A percentile compares a stretch with the other conserved stretches of the same genome.
Conservation (phyloP, 805 yeast species). For the Wickerhamomyces xylosicus region DNA sequence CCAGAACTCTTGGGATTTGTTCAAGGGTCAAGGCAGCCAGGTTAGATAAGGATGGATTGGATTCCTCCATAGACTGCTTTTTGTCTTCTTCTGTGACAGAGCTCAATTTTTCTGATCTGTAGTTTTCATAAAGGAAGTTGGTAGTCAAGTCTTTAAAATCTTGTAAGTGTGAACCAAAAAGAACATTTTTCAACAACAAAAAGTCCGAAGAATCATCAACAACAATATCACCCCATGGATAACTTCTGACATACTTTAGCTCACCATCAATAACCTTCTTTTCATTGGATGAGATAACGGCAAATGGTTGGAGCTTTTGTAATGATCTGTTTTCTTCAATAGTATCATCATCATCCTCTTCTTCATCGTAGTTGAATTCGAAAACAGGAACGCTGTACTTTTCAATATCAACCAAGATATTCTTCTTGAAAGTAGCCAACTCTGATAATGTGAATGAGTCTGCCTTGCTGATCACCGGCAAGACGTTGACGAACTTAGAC, state of each 20-base stretch:
- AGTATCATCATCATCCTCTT: conserved; percentile 61
- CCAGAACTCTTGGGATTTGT: background rate
- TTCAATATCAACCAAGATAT: conserved; percentile 52
- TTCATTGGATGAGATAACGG: conserved; percentile 57
- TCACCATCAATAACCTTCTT: conserved; percentile 41
- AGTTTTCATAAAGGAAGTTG: conserved; percentile 64
- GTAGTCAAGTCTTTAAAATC: conserved; percentile 77
- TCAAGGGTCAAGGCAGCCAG: conserved; percentile 36
- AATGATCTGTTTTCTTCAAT: conserved; percentile 58
- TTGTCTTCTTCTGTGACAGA: conserved; percentile 29
- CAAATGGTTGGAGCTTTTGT: conserved; percentile 64
- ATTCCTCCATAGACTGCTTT: conserved; percentile 11
- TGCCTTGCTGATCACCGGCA: conserved; percentile 63
- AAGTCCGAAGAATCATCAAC: conserved; percentile 44
- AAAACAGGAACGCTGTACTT: conserved; percentile 63
- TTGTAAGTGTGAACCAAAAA: conserved; percentile 75
- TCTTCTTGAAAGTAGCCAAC: conserved; percentile 46
- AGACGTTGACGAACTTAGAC: conserved; percentile 62
- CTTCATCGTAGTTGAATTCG: conserved; percentile 62
- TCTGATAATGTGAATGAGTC: conserved; percentile 62
- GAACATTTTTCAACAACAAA: conserved; percentile 48
- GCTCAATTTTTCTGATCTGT: conserved; percentile 68
- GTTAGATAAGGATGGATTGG: conserved; percentile 51
- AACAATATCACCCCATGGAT: conserved; percentile 68
- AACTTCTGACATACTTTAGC: conserved; percentile 46